Conservation (phyloP, 192 early-diverging fungal genomes). For the Mortierella hygrophila region DNA sequence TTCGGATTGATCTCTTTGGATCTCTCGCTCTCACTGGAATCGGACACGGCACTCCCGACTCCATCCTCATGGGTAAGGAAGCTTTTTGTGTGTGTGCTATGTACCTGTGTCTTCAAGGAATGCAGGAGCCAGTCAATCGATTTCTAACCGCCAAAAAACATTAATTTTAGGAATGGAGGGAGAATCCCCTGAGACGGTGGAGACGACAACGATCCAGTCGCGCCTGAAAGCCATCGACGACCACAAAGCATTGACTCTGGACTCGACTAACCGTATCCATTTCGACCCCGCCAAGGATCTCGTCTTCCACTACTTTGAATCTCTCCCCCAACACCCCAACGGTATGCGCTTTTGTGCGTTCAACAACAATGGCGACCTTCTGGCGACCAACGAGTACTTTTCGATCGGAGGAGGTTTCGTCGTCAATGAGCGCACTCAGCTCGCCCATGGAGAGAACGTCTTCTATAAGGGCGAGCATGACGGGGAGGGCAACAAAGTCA, state of each 20-base stretch:
- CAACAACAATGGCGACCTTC: slow-evolving; percentile 80
- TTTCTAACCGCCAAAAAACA: neutral
- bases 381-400: slow-evolving; percentile 95
- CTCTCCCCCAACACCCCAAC: slow-evolving; percentile 94
- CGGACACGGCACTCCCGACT: slow-evolving; percentile 96
- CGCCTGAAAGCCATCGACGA: slow-evolving; percentile 83
- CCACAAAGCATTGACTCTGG: slow-evolving; percentile 77
- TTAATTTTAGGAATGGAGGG: slow-evolving; percentile 79
- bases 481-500: slow-evolving; percentile 49
- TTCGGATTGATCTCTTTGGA: slow-evolving; percentile 92
- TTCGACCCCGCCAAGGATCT: slow-evolving; percentile 90
- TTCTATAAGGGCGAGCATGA: slow-evolving; percentile 62
- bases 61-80: slow-evolving; percentile 79
- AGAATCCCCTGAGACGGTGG: slow-evolving; percentile 86
- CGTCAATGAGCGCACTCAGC: slow-evolving; percentile 88
- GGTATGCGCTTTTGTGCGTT: slow-evolving; percentile 95
- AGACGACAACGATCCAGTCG: slow-evolving; percentile 82
- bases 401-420: slow-evolving; percentile 97
- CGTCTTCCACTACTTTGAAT: slow-evolving; percentile 89
- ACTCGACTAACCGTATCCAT: slow-evolving; percentile 80
- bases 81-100: neutral
- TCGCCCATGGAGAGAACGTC: slow-evolving; percentile 75
- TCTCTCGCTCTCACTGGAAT: slow-evolving; percentile 94
- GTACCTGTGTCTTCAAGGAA: neutral
- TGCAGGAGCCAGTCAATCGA: neutral